Conservation (phyloP, 108 stramenopile species). For the Skeletonema grethae region DNA sequence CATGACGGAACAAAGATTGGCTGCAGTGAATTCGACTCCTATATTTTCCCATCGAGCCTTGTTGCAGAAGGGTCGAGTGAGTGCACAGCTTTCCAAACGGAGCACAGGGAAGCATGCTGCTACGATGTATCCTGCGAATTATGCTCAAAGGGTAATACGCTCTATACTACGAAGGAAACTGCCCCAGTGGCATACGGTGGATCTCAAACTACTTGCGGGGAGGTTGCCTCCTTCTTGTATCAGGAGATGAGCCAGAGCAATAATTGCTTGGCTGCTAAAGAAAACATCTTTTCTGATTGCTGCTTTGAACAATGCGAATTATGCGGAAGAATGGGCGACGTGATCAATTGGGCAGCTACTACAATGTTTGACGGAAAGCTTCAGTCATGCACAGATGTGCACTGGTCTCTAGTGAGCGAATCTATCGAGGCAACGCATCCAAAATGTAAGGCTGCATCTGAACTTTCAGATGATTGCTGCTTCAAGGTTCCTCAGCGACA, state of each 20-base stretch:
- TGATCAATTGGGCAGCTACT: constrained; percentile 42
- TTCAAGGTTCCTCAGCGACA: constrained; percentile 36
- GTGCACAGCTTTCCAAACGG: constrained; percentile 33
- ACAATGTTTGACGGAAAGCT: constrained; percentile 37
- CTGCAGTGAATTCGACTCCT: constrained; percentile 50
- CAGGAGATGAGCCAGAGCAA: constrained; percentile 50
- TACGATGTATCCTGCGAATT: constrained; percentile 47
- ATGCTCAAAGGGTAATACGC: constrained; percentile 31
- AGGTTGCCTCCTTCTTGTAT: constrained; percentile 38
- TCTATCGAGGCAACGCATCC: constrained; percentile 25
- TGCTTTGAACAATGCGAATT: constrained; percentile 50
- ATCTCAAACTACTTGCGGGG: constrained; percentile 29
- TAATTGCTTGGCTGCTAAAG: constrained; percentile 43
- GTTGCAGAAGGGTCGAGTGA: constrained; percentile 38
- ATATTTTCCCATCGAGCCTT: constrained; percentile 39
- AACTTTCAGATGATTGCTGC: constrained; percentile 44
- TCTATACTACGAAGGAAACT: constrained; percentile 35
- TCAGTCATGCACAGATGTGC: constrained; percentile 50
- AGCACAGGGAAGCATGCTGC: constrained; percentile 41
- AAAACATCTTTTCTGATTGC: constrained; percentile 47
- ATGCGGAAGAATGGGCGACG: constrained; percentile 26
- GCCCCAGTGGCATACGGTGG: constrained; percentile 38
- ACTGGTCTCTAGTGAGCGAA: constrained; percentile 40
- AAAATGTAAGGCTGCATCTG: constrained; percentile 18
- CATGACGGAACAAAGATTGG: constrained; percentile 39